These are phyloP conservation scores for Protomyces pachydermus DNA, from an alignment of 1,139 yeast species.

Conservation along the genomic window DNA sequence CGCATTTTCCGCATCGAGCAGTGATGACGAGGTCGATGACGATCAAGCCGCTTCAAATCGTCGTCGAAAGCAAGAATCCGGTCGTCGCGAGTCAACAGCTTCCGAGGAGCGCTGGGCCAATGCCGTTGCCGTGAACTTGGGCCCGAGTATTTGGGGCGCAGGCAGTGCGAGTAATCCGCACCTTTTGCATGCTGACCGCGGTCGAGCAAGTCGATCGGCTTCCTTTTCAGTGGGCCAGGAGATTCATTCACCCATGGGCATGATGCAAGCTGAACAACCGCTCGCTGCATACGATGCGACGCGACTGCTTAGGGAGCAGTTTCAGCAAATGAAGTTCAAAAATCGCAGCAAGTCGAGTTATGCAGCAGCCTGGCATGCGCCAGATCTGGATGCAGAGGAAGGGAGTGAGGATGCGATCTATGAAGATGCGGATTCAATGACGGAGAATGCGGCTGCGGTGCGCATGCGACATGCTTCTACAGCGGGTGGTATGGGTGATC, in stretches of 20 bases:
- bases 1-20: constrained; percentile 11
- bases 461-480: neutral
- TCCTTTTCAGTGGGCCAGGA: constrained; percentile 23
- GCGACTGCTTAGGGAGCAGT: constrained; percentile 15
- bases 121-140: neutral
- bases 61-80: neutral
- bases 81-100: constrained; percentile 11
- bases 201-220: constrained; percentile 16
- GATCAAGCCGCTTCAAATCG: neutral
- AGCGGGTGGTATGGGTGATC: neutral
- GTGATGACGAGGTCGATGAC: constrained; percentile 14
- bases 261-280: neutral
- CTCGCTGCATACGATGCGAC: constrained; percentile 16
- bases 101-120: constrained; percentile 24
- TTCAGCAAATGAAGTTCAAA: constrained; percentile 24
- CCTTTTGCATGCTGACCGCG: constrained; percentile 5
- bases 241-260: neutral
- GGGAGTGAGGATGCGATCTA: constrained; percentile 10
- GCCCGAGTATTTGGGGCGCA: constrained; percentile 2
- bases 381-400: constrained; percentile 3
- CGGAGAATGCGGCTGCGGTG: neutral
- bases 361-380: constrained; percentile 25
- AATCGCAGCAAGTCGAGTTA: constrained; percentile 19
- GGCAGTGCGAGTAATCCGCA: constrained; percentile 2
- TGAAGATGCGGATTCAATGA: constrained; percentile 14